Conservation (phyloP, 768 basidiomycete species). For the Termitomyces sp. region DNA sequence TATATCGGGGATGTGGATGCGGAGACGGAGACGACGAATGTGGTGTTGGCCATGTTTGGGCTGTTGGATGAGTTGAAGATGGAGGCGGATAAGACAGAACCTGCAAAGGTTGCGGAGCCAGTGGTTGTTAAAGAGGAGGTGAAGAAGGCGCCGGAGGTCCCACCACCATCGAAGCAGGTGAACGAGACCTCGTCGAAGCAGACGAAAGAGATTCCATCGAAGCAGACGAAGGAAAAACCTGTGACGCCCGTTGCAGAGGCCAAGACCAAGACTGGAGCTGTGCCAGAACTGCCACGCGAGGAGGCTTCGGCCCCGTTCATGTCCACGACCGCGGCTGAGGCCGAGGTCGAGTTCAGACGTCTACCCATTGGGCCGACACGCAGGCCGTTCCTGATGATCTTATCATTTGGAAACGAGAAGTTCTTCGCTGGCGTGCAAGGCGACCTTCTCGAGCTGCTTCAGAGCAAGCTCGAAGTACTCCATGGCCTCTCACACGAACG, state of each 20-base stretch:
- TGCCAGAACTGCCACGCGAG: neutral
- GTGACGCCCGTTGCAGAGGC: neutral
- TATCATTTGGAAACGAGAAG: slow-evolving; percentile 18
- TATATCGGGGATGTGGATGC: slow-evolving; percentile 45
- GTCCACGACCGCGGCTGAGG: neutral
- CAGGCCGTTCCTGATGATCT: slow-evolving; percentile 20
- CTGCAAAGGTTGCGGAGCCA: neutral
- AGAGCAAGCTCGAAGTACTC: slow-evolving; percentile 20
- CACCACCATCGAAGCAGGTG: neutral
- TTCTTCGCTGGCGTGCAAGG: slow-evolving; percentile 17
- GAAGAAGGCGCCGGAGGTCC: neutral
- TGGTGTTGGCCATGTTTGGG: slow-evolving; percentile 37
- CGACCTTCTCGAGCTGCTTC: slow-evolving; percentile 17
- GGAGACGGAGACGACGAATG: slow-evolving; percentile 32
- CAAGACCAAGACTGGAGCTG: neutral
- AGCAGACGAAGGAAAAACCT: neutral
- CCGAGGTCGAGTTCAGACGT: neutral
- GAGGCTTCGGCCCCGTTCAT: neutral
- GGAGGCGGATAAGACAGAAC: neutral
- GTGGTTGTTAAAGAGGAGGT: too few species aligned
- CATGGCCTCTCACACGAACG: slow-evolving; percentile 23
- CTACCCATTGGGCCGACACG: slow-evolving; percentile 9
- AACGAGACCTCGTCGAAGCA: neutral
- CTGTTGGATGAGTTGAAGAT: slow-evolving; percentile 22
- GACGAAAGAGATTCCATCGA: neutral